Evolutionary conservation across 495 filamentous ascomycete genomes (phyloP).

Genomic region (Penicillium coprophilum): DNA sequence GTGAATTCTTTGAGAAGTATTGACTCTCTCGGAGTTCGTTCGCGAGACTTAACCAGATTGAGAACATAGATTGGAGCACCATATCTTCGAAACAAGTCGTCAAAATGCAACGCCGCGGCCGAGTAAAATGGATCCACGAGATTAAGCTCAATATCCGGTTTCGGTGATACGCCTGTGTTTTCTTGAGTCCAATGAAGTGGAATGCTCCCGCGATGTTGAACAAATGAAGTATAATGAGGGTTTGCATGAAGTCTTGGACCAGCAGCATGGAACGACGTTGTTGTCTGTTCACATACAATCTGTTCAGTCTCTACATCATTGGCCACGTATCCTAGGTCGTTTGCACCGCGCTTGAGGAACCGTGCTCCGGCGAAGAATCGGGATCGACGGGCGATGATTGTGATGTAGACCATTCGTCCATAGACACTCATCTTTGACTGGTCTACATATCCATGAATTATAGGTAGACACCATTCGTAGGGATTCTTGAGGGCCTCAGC

Average conservation of each 20-base stretch:
- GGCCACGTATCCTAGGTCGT: constrained; percentile 93
- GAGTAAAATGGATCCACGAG: constrained; percentile 94
- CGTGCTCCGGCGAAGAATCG: constrained; percentile 92
- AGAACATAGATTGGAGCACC: constrained; percentile 86
- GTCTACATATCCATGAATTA: constrained; percentile 95
- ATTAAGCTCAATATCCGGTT: constrained; percentile 92
- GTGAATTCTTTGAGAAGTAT: constrained; percentile 87
- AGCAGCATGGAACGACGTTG: constrained; percentile 92
- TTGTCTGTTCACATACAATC: constrained; percentile 90
- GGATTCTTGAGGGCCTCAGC: constrained; percentile 67
- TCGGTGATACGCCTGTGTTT: constrained; percentile 90
- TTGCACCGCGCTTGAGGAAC: constrained; percentile 91
- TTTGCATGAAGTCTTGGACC: constrained; percentile 83
- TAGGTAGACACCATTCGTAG: constrained; percentile 94
- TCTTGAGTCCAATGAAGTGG: constrained; percentile 98
- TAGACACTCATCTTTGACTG: constrained; percentile 83
- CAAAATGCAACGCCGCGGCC: constrained; percentile 94
- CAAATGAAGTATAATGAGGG: constrained; percentile 90
- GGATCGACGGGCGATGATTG: constrained; percentile 88
- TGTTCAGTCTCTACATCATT: constrained; percentile 99
- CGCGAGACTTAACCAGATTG: constrained; percentile 90
- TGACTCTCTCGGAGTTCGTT: constrained; percentile 88
- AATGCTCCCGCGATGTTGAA: constrained; percentile 96
- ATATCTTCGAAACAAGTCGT: constrained; percentile 92
- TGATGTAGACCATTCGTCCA: constrained; percentile 83